Evolutionary conservation across 2,329 filamentous ascomycete species (phyloP).

Genomic region (Cercospora berteroae): DNA sequence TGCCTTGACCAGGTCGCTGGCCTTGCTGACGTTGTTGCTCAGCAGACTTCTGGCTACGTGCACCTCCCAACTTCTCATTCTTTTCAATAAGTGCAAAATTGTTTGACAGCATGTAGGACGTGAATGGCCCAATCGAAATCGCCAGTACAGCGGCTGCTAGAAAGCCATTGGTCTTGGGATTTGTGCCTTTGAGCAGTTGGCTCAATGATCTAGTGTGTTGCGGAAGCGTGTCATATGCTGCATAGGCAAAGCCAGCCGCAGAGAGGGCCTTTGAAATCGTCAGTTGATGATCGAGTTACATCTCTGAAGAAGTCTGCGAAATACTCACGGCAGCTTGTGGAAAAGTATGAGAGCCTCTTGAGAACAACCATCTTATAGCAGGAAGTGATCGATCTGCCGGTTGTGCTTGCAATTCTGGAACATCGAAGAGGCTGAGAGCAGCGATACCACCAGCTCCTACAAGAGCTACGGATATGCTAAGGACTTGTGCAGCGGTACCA

Average conservation of each 20-base stretch:
- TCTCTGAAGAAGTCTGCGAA: background rate
- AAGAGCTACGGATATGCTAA: conserved; percentile 29
- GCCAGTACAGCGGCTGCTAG: conserved; percentile 27
- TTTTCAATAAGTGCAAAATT: conserved; percentile 34
- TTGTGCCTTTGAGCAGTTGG: conserved; percentile 21
- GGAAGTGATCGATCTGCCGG: conserved; percentile 31
- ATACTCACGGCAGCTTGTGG: conserved; percentile 23
- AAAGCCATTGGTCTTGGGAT: conserved; percentile 25
- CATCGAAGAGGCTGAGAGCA: conserved; percentile 28
- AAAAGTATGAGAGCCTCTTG: conserved; percentile 31
- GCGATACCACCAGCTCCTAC: conserved; percentile 30
- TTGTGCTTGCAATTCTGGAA: conserved; percentile 30
- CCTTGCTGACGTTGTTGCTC: conserved; percentile 17
- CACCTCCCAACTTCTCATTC: conserved; percentile 30
- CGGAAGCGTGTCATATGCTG: conserved; percentile 28
- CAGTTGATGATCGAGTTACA: background rate
- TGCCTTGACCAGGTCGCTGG: conserved; percentile 20
- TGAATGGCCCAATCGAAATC: conserved; percentile 29
- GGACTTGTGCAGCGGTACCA: conserved; percentile 11
- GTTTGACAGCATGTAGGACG: conserved; percentile 29
- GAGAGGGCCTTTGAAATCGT: conserved; percentile 16
- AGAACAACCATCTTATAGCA: conserved; percentile 30
- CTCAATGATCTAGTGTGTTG: conserved; percentile 8
- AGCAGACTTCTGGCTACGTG: conserved; percentile 25
- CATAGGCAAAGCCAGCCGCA: conserved; percentile 27